Evolutionary conservation across 2,329 filamentous ascomycete species (phyloP).

Genomic region (Graphiopsis chlorocephala): DNA sequence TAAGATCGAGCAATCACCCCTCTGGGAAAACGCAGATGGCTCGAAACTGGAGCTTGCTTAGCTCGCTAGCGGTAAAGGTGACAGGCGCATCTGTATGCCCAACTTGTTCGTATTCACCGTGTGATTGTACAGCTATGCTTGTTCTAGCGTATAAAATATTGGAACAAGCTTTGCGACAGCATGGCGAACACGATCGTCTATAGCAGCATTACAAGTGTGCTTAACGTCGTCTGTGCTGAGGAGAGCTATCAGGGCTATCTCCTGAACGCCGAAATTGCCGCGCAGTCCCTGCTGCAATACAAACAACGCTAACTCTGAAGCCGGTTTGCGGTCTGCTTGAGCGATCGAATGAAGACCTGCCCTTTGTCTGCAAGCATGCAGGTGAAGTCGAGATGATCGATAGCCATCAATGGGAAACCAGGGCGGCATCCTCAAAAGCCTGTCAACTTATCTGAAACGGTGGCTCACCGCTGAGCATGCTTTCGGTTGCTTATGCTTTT

Average conservation of each 20-base stretch:
- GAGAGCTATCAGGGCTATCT: not conserved
- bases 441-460: slow-evolving; percentile 12
- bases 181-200: not conserved
- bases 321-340: not conserved
- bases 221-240: not conserved
- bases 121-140: not conserved
- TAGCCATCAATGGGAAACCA: not conserved
- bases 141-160: not conserved
- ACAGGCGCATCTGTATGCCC: not conserved
- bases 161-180: not conserved
- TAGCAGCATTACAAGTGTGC: not conserved
- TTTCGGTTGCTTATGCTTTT: slow-evolving; percentile 13
- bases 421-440: slow-evolving; percentile 6
- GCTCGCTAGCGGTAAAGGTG: not conserved
- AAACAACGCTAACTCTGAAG: not conserved
- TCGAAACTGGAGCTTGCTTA: not conserved
- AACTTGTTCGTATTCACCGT: not conserved
- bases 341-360: not conserved
- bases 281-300: not conserved
- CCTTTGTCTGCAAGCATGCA: slow-evolving; percentile 10
- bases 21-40: slow-evolving; percentile 13
- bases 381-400: slow-evolving; percentile 1
- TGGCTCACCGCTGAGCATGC: slow-evolving; percentile 13
- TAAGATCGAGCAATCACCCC: slow-evolving; percentile 2
- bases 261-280: slow-evolving; percentile 1